Evolutionary conservation across 331 rosid species (phyloP), one percentile per base, ranked within the genome.

Genomic region (Rosa hybrid): DNA sequence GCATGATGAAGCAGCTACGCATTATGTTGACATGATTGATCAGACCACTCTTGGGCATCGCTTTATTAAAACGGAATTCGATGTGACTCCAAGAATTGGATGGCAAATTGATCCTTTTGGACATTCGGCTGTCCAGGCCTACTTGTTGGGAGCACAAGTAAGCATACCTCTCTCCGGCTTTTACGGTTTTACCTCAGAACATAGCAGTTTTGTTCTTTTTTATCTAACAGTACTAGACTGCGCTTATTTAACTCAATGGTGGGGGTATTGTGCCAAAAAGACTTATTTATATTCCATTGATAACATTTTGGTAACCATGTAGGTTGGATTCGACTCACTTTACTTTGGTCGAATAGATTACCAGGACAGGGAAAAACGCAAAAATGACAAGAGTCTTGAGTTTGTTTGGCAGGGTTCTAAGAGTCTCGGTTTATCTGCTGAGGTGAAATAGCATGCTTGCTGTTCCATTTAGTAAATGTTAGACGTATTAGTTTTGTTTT

Each of bases 41-140:
- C 99, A 93, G 90, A 95, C 99, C 68, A 95, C 98, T 68, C 91
- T 95, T 46, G 99, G 99, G 76, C 99, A 95, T 82, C 89, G 49
- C n/a, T 93, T 88, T 84, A 50, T 95, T 59, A 90, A 89, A 87
- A 86, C 78, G 56, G 92, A 90, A 85, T 93, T 95, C 74, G 86
- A 83, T 20, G 72, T 87, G 20, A 90, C 87, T 78, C 99, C 99
- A 3, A 90, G 98, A 85, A 86, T 93, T 72, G 99, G 99, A 70
- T 95, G 99, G 99, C 99, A 95, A 73, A 95, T 95, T 44, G 99
- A 95, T 78, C 98, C 99, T 3, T 95, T 95, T 86, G 99, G 99
- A 68, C 99, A 93, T 86, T 95, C 99, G 30, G 94, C 98, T 0
- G 97, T 95, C 54, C 99, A 95, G 83, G 97, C 99, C 76, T 95